Evolutionary conservation across 2,329 filamentous ascomycete genomes (phyloP).

Genomic region (Clarireedia monteithiana): DNA sequence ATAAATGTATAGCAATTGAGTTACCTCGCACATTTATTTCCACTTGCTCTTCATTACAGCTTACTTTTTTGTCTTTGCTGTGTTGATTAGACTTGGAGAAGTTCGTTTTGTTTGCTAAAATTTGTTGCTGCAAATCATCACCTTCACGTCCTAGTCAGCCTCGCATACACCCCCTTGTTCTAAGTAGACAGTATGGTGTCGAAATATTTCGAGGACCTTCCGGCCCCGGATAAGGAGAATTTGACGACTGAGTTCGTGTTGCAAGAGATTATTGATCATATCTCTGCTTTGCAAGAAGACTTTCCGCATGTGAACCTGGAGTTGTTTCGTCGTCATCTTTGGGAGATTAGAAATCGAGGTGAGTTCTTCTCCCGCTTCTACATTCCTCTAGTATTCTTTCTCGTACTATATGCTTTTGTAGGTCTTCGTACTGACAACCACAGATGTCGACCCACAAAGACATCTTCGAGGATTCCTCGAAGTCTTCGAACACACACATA

Average conservation of each 20-base stretch:
- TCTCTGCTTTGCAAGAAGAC: conserved; percentile 21
- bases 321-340: conserved; percentile 25
- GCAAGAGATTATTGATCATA: conserved; percentile 29
- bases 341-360: conserved; percentile 22
- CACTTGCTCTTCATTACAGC: background rate
- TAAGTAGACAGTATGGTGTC: conserved; percentile 4
- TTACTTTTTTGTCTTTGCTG: no score
- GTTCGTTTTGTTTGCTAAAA: background rate
- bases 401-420: background rate
- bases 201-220: conserved; percentile 10
- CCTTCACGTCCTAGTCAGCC: background rate
- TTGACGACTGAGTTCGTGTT: conserved; percentile 26
- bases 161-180: background rate
- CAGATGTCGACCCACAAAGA: conserved; percentile 25
- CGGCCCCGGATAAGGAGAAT: conserved; percentile 18
- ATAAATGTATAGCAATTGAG: conserved; percentile 1
- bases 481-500: conserved; percentile 26
- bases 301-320: conserved; percentile 24
- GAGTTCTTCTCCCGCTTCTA: background rate
- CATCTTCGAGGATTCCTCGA: conserved; percentile 29
- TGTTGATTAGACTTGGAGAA: background rate
- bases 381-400: background rate
- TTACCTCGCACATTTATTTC: background rate
- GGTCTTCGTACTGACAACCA: background rate
- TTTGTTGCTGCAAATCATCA: background rate